phyloP scores from a whole-genome alignment of 305 asterid genomes.

The Nicotiana rustica region DNA sequence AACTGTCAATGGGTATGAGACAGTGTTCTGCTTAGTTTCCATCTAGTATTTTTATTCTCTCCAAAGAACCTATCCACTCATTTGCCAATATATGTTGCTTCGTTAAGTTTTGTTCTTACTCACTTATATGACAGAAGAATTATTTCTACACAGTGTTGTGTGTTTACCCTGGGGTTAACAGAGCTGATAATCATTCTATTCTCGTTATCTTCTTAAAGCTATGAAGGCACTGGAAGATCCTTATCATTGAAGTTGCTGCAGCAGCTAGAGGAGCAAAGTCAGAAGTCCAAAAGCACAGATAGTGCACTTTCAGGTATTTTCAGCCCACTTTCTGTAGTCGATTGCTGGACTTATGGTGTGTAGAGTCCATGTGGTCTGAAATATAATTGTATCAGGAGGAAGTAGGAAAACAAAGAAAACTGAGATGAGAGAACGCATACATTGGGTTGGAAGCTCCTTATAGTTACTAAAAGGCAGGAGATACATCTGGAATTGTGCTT shows the following conservation, averaged over 20 bases:
- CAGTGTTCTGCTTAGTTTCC: conserved; percentile 30
- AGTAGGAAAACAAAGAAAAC: background rate
- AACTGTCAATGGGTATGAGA: conserved; percentile 86
- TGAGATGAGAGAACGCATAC: background rate
- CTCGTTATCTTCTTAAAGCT: conserved; percentile 50
- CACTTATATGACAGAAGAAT: conserved; percentile 8
- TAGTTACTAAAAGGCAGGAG: background rate
- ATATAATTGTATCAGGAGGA: background rate
- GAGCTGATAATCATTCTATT: conserved; percentile 34
- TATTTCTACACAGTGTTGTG: background rate
- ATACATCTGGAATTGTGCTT: conserved; percentile 17
- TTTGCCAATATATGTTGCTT: conserved; percentile 21
- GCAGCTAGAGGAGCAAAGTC: conserved; percentile 89
- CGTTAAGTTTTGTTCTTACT: background rate
- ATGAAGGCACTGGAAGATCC: conserved; percentile 96
- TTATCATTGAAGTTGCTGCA: conserved; percentile 84
- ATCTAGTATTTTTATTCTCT: conserved; percentile 29
- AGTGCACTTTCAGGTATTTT: conserved; percentile 65
- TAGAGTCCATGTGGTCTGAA: background rate
- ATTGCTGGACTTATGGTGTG: background rate
- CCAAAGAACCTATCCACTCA: conserved; percentile 1
- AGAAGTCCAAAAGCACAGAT: conserved; percentile 54
- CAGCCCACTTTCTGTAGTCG: conserved; percentile 20
- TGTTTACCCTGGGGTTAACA: background rate
- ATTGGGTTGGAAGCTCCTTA: conserved; percentile 11